phyloP scores from a whole-genome alignment of 768 basidiomycete species.

The Pisolithus albus region DNA sequence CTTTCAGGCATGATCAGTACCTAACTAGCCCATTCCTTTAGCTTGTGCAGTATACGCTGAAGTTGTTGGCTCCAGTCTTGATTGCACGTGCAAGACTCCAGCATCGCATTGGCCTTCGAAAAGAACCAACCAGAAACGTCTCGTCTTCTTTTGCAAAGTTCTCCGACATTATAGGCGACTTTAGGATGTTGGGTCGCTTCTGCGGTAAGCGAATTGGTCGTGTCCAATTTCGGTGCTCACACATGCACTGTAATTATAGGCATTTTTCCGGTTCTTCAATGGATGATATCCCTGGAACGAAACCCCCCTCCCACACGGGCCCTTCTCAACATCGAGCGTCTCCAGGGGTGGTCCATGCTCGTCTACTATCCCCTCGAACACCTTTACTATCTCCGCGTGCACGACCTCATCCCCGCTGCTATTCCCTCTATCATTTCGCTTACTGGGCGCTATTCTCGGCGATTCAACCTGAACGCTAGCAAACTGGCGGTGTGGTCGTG shows the following conservation, averaged over 20 bases:
- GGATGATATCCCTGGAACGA: constrained; percentile 73
- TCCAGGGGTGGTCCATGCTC: constrained; percentile 71
- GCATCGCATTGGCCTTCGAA: constrained; percentile 53
- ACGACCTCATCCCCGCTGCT: constrained; percentile 53
- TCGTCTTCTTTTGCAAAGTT: constrained; percentile 51
- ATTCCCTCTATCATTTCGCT: constrained; percentile 41
- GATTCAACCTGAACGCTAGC: constrained; percentile 39
- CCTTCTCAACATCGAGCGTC: constrained; percentile 68
- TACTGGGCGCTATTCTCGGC: constrained; percentile 35
- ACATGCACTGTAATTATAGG: constrained; percentile 36
- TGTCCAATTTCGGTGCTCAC: background rate
- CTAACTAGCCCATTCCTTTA: constrained; percentile 23
- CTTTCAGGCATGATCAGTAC: background rate
- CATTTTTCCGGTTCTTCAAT: constrained; percentile 71
- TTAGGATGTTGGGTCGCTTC: constrained; percentile 67
- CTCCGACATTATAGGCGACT: constrained; percentile 52
- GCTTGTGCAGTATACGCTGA: constrained; percentile 69
- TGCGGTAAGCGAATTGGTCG: constrained; percentile 52
- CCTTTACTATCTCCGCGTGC: constrained; percentile 56
- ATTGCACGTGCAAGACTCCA: constrained; percentile 63
- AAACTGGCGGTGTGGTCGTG: constrained; percentile 62
- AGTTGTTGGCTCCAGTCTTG: constrained; percentile 61
- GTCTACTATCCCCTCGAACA: constrained; percentile 78
- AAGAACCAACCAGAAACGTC: constrained; percentile 44
- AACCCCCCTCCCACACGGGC: constrained; percentile 61